phyloP scores from a whole-genome alignment of 208 protist species.

The Leishmania major region DNA sequence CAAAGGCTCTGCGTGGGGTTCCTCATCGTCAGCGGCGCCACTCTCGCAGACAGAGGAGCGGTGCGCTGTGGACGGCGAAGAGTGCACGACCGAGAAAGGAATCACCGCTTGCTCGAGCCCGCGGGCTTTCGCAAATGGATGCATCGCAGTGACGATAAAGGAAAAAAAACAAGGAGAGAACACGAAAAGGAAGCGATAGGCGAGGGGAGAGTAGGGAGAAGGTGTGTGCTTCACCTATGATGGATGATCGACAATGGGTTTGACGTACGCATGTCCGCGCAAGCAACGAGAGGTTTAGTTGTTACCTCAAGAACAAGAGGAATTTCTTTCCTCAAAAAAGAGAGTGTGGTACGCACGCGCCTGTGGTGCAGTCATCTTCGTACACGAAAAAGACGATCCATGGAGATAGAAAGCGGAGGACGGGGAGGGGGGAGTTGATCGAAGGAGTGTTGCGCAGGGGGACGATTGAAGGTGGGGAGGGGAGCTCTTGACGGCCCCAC shows the following conservation, averaged over 20 bases:
- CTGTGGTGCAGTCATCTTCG: too few relatives aligned
- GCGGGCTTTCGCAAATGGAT: background rate
- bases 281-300: too few relatives aligned
- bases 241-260: too few relatives aligned
- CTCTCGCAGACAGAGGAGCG: background rate
- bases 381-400: background rate
- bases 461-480: background rate
- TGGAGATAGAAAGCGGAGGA: background rate
- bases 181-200: background rate
- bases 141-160: background rate
- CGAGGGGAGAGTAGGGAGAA: background rate
- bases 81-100: slow-evolving; percentile 29
- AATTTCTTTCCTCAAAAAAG: too few relatives aligned
- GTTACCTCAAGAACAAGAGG: too few relatives aligned
- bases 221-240: background rate
- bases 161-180: too few relatives aligned
- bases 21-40: background rate
- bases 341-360: too few relatives aligned
- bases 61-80: background rate
- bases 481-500: background rate
- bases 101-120: slow-evolving; percentile 34
- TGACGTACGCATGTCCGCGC: too few relatives aligned
- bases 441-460: too few relatives aligned
- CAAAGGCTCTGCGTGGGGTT: slow-evolving; percentile 6
- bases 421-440: background rate